phyloP scores from a whole-genome alignment of 2,329 filamentous ascomycete genomes.

The Trichoderma breve region DNA sequence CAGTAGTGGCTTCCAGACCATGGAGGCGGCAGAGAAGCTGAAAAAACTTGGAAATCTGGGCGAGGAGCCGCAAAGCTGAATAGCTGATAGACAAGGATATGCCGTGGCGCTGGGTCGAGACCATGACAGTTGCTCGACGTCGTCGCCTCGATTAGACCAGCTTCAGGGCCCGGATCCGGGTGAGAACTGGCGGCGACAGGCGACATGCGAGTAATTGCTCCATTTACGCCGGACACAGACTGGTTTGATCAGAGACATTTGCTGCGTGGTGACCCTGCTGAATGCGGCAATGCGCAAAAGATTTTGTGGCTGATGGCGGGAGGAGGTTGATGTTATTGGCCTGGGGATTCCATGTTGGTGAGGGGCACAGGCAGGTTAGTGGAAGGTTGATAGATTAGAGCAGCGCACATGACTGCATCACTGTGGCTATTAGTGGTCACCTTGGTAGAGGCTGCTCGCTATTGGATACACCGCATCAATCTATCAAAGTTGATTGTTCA shows the following conservation, averaged over 20 bases:
- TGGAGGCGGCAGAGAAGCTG: not conserved
- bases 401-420: not conserved
- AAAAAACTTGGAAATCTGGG: not conserved
- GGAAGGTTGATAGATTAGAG: not conserved
- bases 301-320: not conserved
- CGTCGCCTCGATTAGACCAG: not conserved
- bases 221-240: not conserved
- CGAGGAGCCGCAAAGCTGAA: not conserved
- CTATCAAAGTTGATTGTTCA: not conserved
- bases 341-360: not conserved
- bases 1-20: not conserved
- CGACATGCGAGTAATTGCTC: not conserved
- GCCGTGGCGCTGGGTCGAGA: not conserved
- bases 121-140: not conserved
- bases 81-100: not conserved
- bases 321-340: not conserved
- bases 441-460: not conserved
- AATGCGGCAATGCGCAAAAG: not conserved
- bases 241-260: constrained; percentile 3
- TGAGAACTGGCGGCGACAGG: not conserved
- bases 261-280: constrained; percentile 1
- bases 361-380: not conserved
- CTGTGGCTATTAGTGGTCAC: not conserved
- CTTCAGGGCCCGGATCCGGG: not conserved
- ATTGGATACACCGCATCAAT: not conserved